phyloP scores from a whole-genome alignment of 495 filamentous ascomycete species.

The Copromyces sp. region DNA sequence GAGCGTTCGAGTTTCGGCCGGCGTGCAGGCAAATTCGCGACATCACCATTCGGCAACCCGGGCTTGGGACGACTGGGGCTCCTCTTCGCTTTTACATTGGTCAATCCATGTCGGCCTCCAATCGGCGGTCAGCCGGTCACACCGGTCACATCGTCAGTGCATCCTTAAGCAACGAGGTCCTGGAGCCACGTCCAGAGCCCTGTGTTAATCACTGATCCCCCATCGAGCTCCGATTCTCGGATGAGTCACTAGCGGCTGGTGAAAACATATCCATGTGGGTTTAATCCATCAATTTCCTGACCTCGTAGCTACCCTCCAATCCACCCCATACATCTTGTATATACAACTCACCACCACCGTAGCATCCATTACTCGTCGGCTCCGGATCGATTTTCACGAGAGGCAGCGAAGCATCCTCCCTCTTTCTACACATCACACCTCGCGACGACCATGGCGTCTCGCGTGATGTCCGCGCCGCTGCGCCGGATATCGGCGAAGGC shows the following conservation, averaged over 20 bases:
- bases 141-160: neutral
- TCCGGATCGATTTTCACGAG: neutral
- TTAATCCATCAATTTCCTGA: neutral
- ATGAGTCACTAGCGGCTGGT: neutral
- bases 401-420: neutral
- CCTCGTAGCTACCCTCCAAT: neutral
- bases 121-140: constrained; percentile 10
- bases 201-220: neutral
- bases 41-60: neutral
- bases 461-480: constrained; percentile 25
- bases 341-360: neutral
- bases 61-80: neutral
- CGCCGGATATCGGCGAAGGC: constrained; percentile 22
- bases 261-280: neutral
- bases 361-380: neutral
- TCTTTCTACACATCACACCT: constrained; percentile 14
- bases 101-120: constrained; percentile 4
- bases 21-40: neutral
- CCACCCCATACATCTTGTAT: neutral
- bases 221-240: neutral
- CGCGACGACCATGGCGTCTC: constrained; percentile 32
- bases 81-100: constrained; percentile 2
- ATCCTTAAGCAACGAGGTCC: neutral
- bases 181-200: neutral
- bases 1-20: neutral